Base-by-base conservation (phyloP, 305 asterid species). In the Fraxinus paxiana region DNA sequence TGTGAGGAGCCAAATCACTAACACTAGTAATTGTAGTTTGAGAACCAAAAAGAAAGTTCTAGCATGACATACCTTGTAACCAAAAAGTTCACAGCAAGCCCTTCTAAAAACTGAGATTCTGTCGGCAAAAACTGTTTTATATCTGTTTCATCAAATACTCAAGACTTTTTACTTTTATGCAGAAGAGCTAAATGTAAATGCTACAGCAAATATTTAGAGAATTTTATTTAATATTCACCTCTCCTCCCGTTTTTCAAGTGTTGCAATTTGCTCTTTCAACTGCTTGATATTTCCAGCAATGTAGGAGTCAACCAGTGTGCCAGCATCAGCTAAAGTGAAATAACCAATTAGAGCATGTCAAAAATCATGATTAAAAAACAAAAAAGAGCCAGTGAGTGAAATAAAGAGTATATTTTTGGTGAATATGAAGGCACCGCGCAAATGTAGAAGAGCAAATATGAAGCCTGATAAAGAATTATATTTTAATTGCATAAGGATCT, bases 21-120 rank as follows among this genome's bases (percentile, higher is more conserved):
- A 77, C 46, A 70, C 30, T 46, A 79, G 72, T 59, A 79, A 83
- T 18, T 5, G 35, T 17, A 76, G 67, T 34, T 75, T 51, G 56
- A 61, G 75, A 77, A 80, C 24, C 54, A 83, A 67, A 65, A 79
- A 70, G 37, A 79, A 71, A 76, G 81, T 31, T 69, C 18, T 34
- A 81, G 80, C 63, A 86, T 73, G 73, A 13, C 37, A 75, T 92
- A 95, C 98, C 99, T 96, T 92, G 89, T 96, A 96, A 85, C 98
- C 99, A 85, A 96, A 96, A 81, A 94, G 97, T 83, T 92, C 99
- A 85, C 98, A 94, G 91, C 98, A 95, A 22, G 99, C 99, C 85
- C 97, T 92, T 87, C 99, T 89, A 85, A 95, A 95, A 80, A 95
- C 99, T 78, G 99, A 92, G 81, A 95, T 95, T 88, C 97, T 86